Base-by-base conservation (phyloP, 495 filamentous ascomycete species). In the Neurospora sublineolata region DNA sequence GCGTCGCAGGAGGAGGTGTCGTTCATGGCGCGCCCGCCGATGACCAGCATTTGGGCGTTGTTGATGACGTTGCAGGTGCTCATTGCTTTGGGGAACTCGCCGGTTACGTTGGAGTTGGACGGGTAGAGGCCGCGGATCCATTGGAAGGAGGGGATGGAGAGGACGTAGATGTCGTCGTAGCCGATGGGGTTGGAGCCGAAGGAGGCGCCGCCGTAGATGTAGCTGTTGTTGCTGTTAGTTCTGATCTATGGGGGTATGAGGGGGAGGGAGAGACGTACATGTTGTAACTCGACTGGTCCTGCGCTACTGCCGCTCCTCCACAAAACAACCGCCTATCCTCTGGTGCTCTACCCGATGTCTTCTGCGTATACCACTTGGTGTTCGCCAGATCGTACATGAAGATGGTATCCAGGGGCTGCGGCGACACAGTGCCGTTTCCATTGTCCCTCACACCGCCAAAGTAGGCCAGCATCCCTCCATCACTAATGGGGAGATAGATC, bases 261-360 rank as follows among this genome's bases (percentile, higher is more conserved):
- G 37, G 18, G 38, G 9, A 11, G 2, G 37, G 68, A 12, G 33
- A 36, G 18, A 12, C 69, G 64, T 41, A 77, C 75, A 77, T 74
- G 44, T 76, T 77, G 64, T 77, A 77, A 36, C 72, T 74, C 0
- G 74, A 76, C 36, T 77, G 76, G 36, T 77, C 76, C 10, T 52
- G 67, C 36, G 76, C 74, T 69, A 74, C 75, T 0, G 72, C 73
- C 11, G 76, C 76, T 16, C 76, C 76, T 20, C 70, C 74, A 33
- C 74, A 77, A 6, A 77, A 77, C 20, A 71, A 41, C 18, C 72
- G 12, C 23, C 76, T 37, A 37, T 33, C 68, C 67, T 74, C 39
- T 0, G 76, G 76, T 1, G 69, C 60, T 4, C 39, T 44, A 1
- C 76, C 76, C 0, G 70, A 58, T 14, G 74, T 68, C 4, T 72